A percentile compares a stretch with the other conserved stretches of the same genome.
Evolutionary conservation across 257 asterid genomes (phyloP).

Genomic region (Sherardia arvensis): DNA sequence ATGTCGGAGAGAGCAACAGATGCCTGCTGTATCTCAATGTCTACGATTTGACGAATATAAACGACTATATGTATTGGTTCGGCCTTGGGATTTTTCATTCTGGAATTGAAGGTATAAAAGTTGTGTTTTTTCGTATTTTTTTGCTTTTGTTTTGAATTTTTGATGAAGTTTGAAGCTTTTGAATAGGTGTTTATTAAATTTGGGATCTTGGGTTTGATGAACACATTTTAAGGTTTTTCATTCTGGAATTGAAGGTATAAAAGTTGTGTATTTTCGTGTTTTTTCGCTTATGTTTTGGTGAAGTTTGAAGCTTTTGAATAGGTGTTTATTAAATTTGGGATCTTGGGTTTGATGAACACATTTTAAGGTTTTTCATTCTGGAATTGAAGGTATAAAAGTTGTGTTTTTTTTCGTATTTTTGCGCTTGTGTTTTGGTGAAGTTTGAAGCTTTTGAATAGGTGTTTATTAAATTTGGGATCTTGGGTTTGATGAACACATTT

Average conservation of each 20-base stretch:
- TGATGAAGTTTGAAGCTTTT: not conserved
- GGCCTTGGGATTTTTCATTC: conserved; percentile 87
- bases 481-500: not conserved
- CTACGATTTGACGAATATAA: conserved; percentile 72
- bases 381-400: too few relatives aligned
- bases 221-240: too few relatives aligned
- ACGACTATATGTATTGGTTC: conserved; percentile 76
- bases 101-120: conserved; percentile 70
- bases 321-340: too few relatives aligned
- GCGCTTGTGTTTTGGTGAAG: not conserved
- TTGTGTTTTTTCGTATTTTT: not conserved
- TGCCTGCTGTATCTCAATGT: conserved; percentile 60
- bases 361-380: not conserved
- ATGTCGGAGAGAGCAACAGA: conserved; percentile 32
- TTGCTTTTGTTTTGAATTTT: not conserved
- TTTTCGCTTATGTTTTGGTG: too few relatives aligned
- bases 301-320: too few relatives aligned
- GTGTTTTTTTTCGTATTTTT: not conserved
- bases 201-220: not conserved
- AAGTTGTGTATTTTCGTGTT: too few relatives aligned
- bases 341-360: too few relatives aligned
- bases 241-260: too few relatives aligned
- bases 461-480: not conserved
- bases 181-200: not conserved
- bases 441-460: not conserved